Base-by-base conservation (phyloP, 306 rosid genomes). In the Quercus ilex region DNA sequence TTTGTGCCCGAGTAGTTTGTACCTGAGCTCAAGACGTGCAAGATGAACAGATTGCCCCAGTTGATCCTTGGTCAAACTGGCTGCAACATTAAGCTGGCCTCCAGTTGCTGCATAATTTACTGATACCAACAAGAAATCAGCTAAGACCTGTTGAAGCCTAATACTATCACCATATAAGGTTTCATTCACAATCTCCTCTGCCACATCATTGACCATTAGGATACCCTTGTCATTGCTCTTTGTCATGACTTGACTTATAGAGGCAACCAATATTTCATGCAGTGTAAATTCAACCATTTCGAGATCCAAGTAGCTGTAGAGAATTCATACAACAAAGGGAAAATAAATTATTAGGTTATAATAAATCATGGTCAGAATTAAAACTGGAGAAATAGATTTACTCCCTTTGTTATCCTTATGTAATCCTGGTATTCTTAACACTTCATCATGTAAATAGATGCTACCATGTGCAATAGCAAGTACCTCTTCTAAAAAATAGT, bases 251-350 rank as follows among this genome's bases (percentile, higher is more conserved):
- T 95, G 97, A 84, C 98, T 90, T 4, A 91, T 80, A 31, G 96
- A 87, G 74, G 91, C 92, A 58, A 81, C 76, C 87, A 95, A 79
- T 17, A 93, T 90, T 25, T 95, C 98, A 41, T 87, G 89, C 80
- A 93, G 80, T 30, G 94, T 89, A 85, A 95, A 95, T 78, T 92
- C 94, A 17, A 85, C 96, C 98, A 91, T 95, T 88, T 95, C 99
- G 51, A 95, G 84, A 82, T 95, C 93, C 78, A 88, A 74, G 82
- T 90, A 93, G 69, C 98, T 95, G 90, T 78, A 35, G 20, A 74
- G 71, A 71, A 80, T 62, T 31, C 79, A 78, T 52, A 43, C 15
- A 69, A 83, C 49, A 77, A 72, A 55, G 23, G 69, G 52, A 55
- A 12, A 68, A 46, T 26, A 15, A 35, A 67, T 52, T 67, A 18